Conservation (phyloP, 345 rosid species). For the Rhizophora mangle region DNA sequence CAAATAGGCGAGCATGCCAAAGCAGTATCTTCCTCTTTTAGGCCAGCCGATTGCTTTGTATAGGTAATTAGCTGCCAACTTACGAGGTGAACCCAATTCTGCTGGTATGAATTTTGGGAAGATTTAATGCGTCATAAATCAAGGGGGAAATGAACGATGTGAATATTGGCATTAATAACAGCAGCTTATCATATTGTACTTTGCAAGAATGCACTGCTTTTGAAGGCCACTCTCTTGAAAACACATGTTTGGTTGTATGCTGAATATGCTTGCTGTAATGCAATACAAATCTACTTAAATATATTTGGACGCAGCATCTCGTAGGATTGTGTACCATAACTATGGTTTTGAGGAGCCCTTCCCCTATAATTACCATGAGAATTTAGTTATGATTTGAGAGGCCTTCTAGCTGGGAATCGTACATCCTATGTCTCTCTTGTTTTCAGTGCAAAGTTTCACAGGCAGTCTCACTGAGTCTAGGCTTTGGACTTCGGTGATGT, state of each 20-base stretch:
- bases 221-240: not conserved
- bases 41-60: slow-evolving; percentile 94
- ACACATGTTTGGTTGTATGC: not conserved
- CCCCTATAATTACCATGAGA: not conserved
- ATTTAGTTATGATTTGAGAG: not conserved
- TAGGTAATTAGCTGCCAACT: slow-evolving; percentile 50
- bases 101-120: not conserved
- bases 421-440: not conserved
- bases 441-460: not conserved
- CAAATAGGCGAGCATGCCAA: slow-evolving; percentile 85
- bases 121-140: not conserved
- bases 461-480: not conserved
- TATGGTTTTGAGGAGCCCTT: not conserved
- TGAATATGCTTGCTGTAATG: not conserved
- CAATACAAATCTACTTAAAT: not conserved
- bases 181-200: not conserved
- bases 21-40: slow-evolving; percentile 90
- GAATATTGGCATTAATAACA: not conserved
- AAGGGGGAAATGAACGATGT: not conserved
- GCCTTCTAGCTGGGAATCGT: not conserved
- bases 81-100: not conserved
- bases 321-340: not conserved
- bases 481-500: slow-evolving; percentile 1
- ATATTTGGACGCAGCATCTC: too few species aligned
- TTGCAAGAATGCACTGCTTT: not conserved